A percentile compares a stretch with the other conserved stretches of the same genome.
Conservation (phyloP, 73 alveolate genomes). For the Blepharisma japonicum region DNA sequence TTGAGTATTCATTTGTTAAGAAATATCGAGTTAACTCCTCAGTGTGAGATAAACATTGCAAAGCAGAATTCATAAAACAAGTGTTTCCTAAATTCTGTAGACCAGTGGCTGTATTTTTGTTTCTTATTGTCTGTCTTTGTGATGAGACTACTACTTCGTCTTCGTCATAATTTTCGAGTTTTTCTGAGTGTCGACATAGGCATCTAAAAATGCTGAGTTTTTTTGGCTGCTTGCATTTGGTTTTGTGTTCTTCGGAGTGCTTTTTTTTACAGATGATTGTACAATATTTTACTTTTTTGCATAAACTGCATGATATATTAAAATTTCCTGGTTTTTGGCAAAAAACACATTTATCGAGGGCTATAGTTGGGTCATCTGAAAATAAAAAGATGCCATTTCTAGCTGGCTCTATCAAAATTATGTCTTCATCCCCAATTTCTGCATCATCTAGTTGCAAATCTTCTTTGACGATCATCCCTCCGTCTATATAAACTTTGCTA, state of each 20-base stretch:
- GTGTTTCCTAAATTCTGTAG: constrained; percentile 96
- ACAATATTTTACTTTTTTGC: constrained; percentile 45
- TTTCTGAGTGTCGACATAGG: not conserved
- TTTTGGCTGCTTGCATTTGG: constrained; percentile 16
- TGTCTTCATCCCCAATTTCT: constrained; percentile 5
- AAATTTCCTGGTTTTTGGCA: not conserved
- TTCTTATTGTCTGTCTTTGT: constrained; percentile 39
- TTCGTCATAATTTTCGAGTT: not conserved
- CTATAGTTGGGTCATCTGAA: not conserved
- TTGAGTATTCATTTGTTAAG: constrained; percentile 46
- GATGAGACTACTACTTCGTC: not conserved
- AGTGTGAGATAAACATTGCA: constrained; percentile 90
- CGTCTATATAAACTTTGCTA: not conserved
- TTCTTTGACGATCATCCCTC: not conserved
- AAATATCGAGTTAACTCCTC: constrained; percentile 76
- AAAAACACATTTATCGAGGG: not conserved
- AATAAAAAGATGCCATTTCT: not conserved
- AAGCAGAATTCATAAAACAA: constrained; percentile 97
- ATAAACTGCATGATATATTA: constrained; percentile 41
- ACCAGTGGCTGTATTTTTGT: constrained; percentile 56
- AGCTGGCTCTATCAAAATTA: not conserved
- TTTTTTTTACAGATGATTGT: not conserved
- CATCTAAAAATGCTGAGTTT: constrained; percentile 32
- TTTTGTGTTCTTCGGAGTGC: too few species aligned
- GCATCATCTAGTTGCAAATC: not conserved